phyloP scores from a whole-genome alignment of 1,139 yeast genomes.

The Scheffersomyces insectosa region DNA sequence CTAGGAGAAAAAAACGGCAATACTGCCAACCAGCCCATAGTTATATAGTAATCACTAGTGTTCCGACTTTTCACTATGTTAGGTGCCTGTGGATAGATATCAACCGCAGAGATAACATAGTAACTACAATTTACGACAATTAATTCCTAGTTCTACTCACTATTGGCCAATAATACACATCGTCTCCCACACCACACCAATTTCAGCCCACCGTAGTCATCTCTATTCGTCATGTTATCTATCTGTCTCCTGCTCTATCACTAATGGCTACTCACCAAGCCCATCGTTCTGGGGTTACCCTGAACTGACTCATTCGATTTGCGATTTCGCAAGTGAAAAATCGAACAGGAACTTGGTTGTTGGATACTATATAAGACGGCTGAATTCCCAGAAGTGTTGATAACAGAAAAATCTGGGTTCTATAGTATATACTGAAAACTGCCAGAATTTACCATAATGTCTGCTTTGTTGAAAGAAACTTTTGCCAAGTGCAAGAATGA shows the following conservation, averaged over 20 bases:
- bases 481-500: slow-evolving; percentile 71
- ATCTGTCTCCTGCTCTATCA: background rate
- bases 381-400: background rate
- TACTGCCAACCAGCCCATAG: slow-evolving; percentile 9
- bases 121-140: background rate
- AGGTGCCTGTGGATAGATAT: background rate
- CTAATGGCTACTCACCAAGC: too few species aligned
- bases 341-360: background rate
- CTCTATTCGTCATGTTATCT: background rate
- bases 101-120: background rate
- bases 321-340: background rate
- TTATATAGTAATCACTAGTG: slow-evolving; percentile 1
- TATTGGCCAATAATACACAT: too few species aligned
- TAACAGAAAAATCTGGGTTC: too few species aligned
- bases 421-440: too few species aligned
- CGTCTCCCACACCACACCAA: too few species aligned
- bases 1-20: slow-evolving; percentile 4
- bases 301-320: slow-evolving; percentile 30
- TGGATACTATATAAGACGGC: background rate
- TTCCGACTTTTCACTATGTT: background rate
- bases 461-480: slow-evolving; percentile 66
- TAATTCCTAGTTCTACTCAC: too few species aligned
- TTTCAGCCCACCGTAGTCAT: too few species aligned
- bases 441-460: slow-evolving; percentile 39
- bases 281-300: slow-evolving; percentile 22